Evolutionary conservation across 805 yeast species (phyloP), one percentile per base, ranked within the genome.

Genomic region (Candida morakotiae): DNA sequence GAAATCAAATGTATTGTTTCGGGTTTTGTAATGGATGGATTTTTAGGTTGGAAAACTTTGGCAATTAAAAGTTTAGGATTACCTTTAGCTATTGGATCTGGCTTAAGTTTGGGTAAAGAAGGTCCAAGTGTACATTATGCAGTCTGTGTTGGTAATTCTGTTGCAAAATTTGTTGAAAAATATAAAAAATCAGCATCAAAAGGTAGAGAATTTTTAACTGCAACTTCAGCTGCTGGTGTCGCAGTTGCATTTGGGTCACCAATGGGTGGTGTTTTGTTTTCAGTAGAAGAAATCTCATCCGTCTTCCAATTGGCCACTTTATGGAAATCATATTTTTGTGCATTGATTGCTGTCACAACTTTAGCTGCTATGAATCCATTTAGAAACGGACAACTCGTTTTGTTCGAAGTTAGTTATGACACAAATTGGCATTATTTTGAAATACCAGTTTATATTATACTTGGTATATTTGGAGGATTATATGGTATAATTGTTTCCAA

Each of bases 81-180:
- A 29, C 98, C 98, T 0, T 64, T 93, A 42, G 87, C 95, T 0
- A 93, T 93, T 51, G 89, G 95, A 0, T 82, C 96, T 1, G 98
- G 98, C 0, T 60, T 93, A 26, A 83, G 91, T 47, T 84, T 93
- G 5, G 99, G 99, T 16, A 93, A 93, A 60, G 99, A 93, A 56
- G 99, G 99, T 0, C 99, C 99, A 2, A 80, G 91, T 49, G 98
- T 93, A 9, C 99, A 93, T 60, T 93, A 91, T 59, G 97, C 98
- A 0, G 95, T 89, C 0, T 89, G 98, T 57, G 91, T 84, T n/a
- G 98, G 97, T 0, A 79, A 81, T 49, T 73, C 79, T n/a, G 64
- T 87, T 9, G 80, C 93, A 1, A 71, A 72, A 26, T 55, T 78
- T 30, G 69, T 82, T 39, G 51, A 52, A 16, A 56, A 58, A 41